Base-by-base conservation (phyloP, 179 eudicot species). In the Pouteria campechiana region DNA sequence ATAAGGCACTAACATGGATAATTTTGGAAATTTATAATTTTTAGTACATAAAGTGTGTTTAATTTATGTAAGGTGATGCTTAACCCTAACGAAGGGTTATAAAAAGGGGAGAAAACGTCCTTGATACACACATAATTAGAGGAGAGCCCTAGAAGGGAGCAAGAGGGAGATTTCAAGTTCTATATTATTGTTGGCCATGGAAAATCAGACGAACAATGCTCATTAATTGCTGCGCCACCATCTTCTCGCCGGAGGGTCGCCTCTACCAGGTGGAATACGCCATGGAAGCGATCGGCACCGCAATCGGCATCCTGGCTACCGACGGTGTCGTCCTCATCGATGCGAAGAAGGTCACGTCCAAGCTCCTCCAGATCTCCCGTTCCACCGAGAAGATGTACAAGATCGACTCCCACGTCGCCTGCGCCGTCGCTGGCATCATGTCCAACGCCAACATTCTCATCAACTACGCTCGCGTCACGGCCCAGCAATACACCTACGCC, bases 231-330 rank as follows among this genome's bases (percentile, higher is more conserved):
- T 86, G 97, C 10, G 85, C 97, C 16, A 89, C 95, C 0, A 89
- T 81, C 79, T 89, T 89, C 74, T 90, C 95, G 25, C 98, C 94
- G 2, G 95, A 90, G 69, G 98, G 98, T 25, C 93, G 96, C 39
- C 90, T 90, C 14, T 90, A 90, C 75, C 96, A 90, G 49, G 98
- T 86, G 1, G 98, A 90, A 55, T 90, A 86, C 51, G 98, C 98
- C 20, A 90, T 90, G 98, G 98, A 90, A 57, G 98, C 98, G 13
- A 90, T 90, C 31, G 98, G 98, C 11, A 68, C 85, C 43, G 95
- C 97, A 17, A 80, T 88, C 6, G 97, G 97, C 1, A 80, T 88
- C 30, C 46, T 84, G 39, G 72, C 82, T 3, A 80, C 72, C 46
- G 97, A 80, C 14, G 97, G 97, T 18, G 97, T 88, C 28, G 90